phyloP scores from a whole-genome alignment of 305 asterid genomes.

The Stenogyne calaminthoides region DNA sequence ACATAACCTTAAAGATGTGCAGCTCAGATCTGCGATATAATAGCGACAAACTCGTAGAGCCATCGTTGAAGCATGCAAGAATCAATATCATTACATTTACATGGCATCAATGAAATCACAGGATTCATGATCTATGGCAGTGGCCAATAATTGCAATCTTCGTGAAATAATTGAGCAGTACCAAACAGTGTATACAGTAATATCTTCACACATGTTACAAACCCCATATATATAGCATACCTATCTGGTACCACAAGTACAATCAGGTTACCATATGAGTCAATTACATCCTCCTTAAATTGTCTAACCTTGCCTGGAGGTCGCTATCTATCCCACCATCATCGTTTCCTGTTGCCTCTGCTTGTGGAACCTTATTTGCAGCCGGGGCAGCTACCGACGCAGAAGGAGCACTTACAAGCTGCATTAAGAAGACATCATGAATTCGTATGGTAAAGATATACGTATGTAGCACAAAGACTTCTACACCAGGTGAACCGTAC shows the following conservation, averaged over 20 bases:
- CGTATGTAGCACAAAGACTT: no score
- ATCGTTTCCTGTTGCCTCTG: constrained; percentile 82
- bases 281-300: constrained; percentile 86
- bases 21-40: no score
- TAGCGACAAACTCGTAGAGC: no score
- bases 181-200: constrained; percentile 26
- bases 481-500: no score
- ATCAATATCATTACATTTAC: neutral
- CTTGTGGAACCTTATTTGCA: constrained; percentile 85
- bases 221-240: constrained; percentile 32
- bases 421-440: constrained; percentile 33
- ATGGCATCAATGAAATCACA: neutral
- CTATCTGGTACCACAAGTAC: constrained; percentile 24
- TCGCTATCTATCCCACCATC: constrained; percentile 94
- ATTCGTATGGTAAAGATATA: neutral
- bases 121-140: neutral
- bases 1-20: no score
- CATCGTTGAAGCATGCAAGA: neutral
- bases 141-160: constrained; percentile 16
- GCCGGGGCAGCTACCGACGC: constrained; percentile 85
- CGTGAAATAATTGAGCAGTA: constrained; percentile 29
- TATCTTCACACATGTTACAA: constrained; percentile 48
- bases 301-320: constrained; percentile 98
- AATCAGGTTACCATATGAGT: neutral
- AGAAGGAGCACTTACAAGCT: constrained; percentile 98